phyloP scores from a whole-genome alignment of 176 grass and related monocot genomes.

The Raddia guianensis region DNA sequence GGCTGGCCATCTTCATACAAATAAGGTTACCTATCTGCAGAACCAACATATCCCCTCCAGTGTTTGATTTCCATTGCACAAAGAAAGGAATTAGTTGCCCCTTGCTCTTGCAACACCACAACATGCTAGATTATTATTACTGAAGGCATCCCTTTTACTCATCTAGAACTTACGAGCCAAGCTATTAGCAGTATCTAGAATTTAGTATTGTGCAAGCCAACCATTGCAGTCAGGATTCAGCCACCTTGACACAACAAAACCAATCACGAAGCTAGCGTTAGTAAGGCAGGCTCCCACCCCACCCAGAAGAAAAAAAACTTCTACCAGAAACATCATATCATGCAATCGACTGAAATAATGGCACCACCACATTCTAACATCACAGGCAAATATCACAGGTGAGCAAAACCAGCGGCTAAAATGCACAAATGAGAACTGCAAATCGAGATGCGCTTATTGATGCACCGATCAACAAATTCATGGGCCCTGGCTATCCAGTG shows the following conservation, averaged over 20 bases:
- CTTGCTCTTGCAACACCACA: conserved; percentile 23
- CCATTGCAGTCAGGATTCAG: background rate
- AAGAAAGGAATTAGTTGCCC: conserved; percentile 33
- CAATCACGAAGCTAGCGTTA: background rate
- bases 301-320: background rate
- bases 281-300: background rate
- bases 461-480: conserved; percentile 5
- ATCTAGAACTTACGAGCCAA: background rate
- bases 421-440: background rate
- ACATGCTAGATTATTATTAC: conserved; percentile 14
- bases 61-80: conserved; percentile 17
- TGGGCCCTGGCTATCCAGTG: background rate
- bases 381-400: background rate
- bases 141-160: background rate
- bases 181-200: background rate
- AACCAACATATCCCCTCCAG: conserved; percentile 5
- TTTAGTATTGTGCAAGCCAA: conserved; percentile 15
- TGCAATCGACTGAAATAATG: background rate
- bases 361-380: conserved; percentile 1
- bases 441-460: background rate
- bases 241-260: background rate
- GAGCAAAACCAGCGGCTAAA: background rate
- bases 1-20: conserved; percentile 2
- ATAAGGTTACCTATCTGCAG: conserved; percentile 15
- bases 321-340: background rate